Evolutionary conservation across 768 basidiomycete genomes (phyloP), one percentile per base, ranked within the genome.

Genomic region (Antrodiella citrinella): DNA sequence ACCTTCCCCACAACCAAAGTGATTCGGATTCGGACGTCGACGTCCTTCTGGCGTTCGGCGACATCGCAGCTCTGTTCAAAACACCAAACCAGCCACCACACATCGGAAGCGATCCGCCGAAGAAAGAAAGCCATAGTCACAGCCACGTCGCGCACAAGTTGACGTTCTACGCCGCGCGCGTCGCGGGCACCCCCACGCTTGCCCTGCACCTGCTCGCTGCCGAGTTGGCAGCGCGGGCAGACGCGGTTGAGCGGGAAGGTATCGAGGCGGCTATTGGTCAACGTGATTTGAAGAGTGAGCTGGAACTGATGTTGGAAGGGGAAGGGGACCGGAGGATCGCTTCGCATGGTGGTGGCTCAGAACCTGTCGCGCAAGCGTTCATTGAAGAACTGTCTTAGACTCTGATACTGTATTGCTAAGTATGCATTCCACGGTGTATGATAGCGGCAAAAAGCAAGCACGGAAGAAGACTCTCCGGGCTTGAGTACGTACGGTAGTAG

Each of bases 141-240:
- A 53, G 40, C 42, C 76, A 76, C 56, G 63, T 78, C 45, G 62
- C 70, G 7, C 78, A 78, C 56, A 91, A 88, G 66, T 56, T 89
- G 21, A 63, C 71, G 12, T 91, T 84, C 65, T 91, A 90, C 54
- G 78, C 78, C 3, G 84, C 82, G 4, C 77, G 83, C 56, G 61
- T 81, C 4, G 51, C 77, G 19, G 70, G 76, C 0, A 74, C 69
- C n/a, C 76, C 83, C 1, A 57, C 69, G 39, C 54, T 57, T 3
- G 58, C 72, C 41, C 59, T 84, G 42, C 62, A 60, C 44, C 58
- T 60, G 7, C 61, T 81, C 26, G 65, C 73, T 7, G 67, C 73
- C 25, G 77, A 84, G 51, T 50, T 69, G 3, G 13, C 50, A 22
- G 62, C 65, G 26, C 59, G 59, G 13, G 65, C 65, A 9, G 55